Evolutionary conservation across 306 rosid genomes (phyloP), one percentile per base, ranked within the genome.

Genomic region (Senna tora): DNA sequence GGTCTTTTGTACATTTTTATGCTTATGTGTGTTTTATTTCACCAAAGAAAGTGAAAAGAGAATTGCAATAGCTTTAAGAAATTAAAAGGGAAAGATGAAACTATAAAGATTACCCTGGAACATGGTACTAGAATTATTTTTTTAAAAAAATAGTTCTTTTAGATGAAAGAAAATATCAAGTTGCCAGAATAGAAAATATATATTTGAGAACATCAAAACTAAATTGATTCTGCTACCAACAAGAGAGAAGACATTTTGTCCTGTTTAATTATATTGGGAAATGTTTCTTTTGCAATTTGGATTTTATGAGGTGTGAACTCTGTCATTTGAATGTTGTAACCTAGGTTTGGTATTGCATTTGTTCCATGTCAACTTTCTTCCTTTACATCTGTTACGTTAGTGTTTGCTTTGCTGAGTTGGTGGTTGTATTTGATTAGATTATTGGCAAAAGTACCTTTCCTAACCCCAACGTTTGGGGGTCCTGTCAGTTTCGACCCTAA

Each of bases 391-490:
- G 16, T 46, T 72, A 10, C 38, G 49, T 16, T 61, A 33, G 55
- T 50, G 72, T 69, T 65, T 52, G 49, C 25, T 53, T 25, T 67
- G 45, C 11, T 67, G 45, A 43, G 67, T 16, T 60, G 65, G 65
- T 28, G 67, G 34, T 43, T 71, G 59, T 75, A 43, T 69, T 52
- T 55, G 42, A 56, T 70, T 56, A 71, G 30, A 72, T 13, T 62
- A 72, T 11, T 43, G n/a, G n/a, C n/a, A n/a, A n/a, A n/a, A n/a
- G n/a, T n/a, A n/a, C n/a, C n/a, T n/a, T n/a, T n/a, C n/a, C n/a
- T n/a, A n/a, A n/a, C n/a, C n/a, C n/a, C n/a, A n/a, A n/a, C n/a
- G n/a, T n/a, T n/a, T n/a, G n/a, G n/a, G n/a, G n/a, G n/a, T n/a
- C n/a, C n/a, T n/a, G n/a, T n/a, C n/a, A n/a, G n/a, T n/a, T n/a